Percentiles rank a stretch among this genome's conserved stretches.
Conservation (phyloP, 768 basidiomycete genomes). For the Amanita subjunquillea region DNA sequence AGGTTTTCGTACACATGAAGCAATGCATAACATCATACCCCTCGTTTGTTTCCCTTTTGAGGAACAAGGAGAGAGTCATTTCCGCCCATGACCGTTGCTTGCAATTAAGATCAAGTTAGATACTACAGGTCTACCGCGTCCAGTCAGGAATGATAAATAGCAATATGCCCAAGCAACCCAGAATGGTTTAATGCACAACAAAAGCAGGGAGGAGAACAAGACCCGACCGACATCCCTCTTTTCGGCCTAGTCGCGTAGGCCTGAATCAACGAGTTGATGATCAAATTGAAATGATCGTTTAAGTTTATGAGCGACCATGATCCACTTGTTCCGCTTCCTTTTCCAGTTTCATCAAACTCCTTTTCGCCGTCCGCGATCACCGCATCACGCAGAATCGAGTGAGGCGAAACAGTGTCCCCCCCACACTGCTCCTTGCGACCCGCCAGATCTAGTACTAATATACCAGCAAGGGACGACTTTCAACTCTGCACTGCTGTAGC, state of each 20-base stretch:
- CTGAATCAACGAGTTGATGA: not conserved
- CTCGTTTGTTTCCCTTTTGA: not conserved
- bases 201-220: not conserved
- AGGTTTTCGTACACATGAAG: constrained; percentile 4
- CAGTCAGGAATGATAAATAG: too few relatives aligned
- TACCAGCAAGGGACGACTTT: too few relatives aligned
- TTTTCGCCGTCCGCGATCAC: not conserved
- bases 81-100: too few relatives aligned
- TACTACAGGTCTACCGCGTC: too few relatives aligned
- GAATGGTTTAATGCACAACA: not conserved
- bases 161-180: not conserved
- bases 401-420: not conserved
- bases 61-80: not conserved
- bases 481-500: not conserved
- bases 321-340: not conserved
- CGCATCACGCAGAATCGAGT: not conserved
- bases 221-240: not conserved
- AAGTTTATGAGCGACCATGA: not conserved
- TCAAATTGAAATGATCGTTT: not conserved
- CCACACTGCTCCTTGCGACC: too few relatives aligned
- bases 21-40: constrained; percentile 1
- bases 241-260: not conserved
- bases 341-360: not conserved
- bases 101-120: too few relatives aligned
- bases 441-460: too few relatives aligned